These are phyloP conservation scores for Rhynchosporium secalis DNA, from an alignment of 2,329 filamentous ascomycete species.

Conservation along the genomic window DNA sequence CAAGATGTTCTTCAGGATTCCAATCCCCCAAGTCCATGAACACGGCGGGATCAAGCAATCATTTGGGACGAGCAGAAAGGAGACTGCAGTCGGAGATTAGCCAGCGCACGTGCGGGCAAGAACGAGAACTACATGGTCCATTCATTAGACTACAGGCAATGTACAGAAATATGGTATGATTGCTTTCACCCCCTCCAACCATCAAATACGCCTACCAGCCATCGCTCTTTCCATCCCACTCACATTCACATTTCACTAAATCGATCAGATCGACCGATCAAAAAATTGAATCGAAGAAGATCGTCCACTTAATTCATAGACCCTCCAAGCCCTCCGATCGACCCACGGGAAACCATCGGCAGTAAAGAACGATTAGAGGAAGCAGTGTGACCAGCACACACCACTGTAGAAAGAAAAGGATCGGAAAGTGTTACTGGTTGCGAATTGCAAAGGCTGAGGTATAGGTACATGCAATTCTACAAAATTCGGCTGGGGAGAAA, in stretches of 20 bases:
- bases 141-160: slow-evolving; percentile 37
- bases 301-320: slow-evolving; percentile 6
- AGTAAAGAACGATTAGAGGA: slow-evolving; percentile 17
- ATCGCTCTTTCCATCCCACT: slow-evolving; percentile 23
- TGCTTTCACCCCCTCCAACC: slow-evolving; percentile 10
- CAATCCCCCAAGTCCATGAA: too few relatives aligned
- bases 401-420: slow-evolving; percentile 18
- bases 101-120: background rate
- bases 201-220: slow-evolving; percentile 6
- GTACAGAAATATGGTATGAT: slow-evolving; percentile 32
- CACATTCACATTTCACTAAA: slow-evolving; percentile 18
- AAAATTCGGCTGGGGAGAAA: slow-evolving; percentile 22
- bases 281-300: slow-evolving; percentile 11
- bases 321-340: background rate
- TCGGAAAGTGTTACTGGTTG: slow-evolving; percentile 3
- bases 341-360: slow-evolving; percentile 6
- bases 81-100: too few relatives aligned
- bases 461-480: slow-evolving; percentile 28
- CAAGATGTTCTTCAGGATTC: too few relatives aligned
- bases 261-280: slow-evolving; percentile 12
- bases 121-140: slow-evolving; percentile 32
- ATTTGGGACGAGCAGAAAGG: too few relatives aligned
- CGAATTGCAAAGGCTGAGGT: slow-evolving; percentile 15
- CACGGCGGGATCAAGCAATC: too few relatives aligned
- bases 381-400: slow-evolving; percentile 35